Percentiles rank a stretch among this genome's conserved stretches.
Conservation (phyloP, 2,329 filamentous ascomycete genomes). For the Chrysosporium queenslandicum region DNA sequence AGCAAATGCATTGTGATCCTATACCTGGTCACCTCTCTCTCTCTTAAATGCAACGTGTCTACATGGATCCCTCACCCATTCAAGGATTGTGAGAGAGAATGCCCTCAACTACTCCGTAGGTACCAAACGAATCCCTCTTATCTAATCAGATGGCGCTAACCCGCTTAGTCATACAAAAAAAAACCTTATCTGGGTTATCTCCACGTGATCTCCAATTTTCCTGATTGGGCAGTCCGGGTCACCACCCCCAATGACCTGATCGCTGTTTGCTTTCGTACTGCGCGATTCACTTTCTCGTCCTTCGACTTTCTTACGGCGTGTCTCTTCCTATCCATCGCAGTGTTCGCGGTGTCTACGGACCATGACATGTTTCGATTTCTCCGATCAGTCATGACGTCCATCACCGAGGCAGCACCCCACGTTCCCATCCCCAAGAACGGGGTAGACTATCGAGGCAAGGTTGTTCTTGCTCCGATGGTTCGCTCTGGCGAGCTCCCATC, state of each 20-base stretch:
- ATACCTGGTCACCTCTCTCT: background rate
- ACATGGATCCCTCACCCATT: background rate
- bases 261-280: background rate
- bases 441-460: constrained; percentile 85
- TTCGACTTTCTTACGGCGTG: background rate
- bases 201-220: constrained; percentile 7
- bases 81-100: too few relatives aligned
- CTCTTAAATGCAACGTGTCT: background rate
- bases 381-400: constrained; percentile 47
- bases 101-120: too few relatives aligned
- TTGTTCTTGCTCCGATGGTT: constrained; percentile 96
- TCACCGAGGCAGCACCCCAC: constrained; percentile 38
- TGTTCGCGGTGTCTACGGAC: constrained; percentile 3
- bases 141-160: background rate
- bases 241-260: constrained; percentile 8
- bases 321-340: background rate
- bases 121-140: background rate
- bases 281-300: background rate
- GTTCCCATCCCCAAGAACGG: constrained; percentile 80
- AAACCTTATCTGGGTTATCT: constrained; percentile 3
- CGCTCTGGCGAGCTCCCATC: constrained; percentile 92
- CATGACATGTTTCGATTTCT: constrained; percentile 36
- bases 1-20: background rate
- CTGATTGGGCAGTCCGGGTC: background rate
- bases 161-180: background rate